A percentile compares a stretch with the other conserved stretches of the same genome.
Conservation (phyloP, 768 basidiomycete genomes). For the Calocybe gangraenosa region DNA sequence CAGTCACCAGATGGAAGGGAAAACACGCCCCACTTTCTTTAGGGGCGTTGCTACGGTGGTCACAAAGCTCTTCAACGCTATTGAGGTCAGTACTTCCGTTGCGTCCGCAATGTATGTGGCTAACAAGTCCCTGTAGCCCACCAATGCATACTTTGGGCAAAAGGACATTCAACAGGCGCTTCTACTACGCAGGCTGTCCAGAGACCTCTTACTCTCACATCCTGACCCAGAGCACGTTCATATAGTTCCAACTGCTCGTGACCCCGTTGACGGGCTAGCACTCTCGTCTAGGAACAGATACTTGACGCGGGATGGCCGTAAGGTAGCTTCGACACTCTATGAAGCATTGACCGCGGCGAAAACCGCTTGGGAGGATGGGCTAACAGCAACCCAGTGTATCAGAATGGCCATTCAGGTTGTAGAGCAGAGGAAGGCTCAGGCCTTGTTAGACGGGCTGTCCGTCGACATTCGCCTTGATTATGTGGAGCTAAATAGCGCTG, state of each 20-base stretch:
- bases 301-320: slow-evolving; percentile 59
- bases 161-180: slow-evolving; percentile 98
- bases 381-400: slow-evolving; percentile 48
- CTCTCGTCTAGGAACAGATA: slow-evolving; percentile 91
- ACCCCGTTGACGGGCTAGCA: slow-evolving; percentile 63
- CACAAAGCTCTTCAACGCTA: slow-evolving; percentile 89
- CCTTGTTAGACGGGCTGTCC: slow-evolving; percentile 26
- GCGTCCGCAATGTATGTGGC: background rate
- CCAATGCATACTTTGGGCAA: slow-evolving; percentile 92
- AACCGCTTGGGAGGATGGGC: slow-evolving; percentile 47
- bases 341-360: slow-evolving; percentile 62
- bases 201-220: slow-evolving; percentile 78
- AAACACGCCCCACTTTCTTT: slow-evolving; percentile 86
- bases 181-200: slow-evolving; percentile 70
- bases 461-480: slow-evolving; percentile 75
- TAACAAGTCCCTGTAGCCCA: slow-evolving; percentile 55
- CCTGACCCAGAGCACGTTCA: slow-evolving; percentile 72
- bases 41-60: slow-evolving; percentile 94
- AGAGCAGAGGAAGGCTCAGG: slow-evolving; percentile 23
- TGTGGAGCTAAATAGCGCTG: slow-evolving; percentile 81
- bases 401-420: slow-evolving; percentile 39
- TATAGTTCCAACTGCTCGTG: slow-evolving; percentile 84
- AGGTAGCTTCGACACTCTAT: slow-evolving; percentile 64
- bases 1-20: slow-evolving; percentile 90
- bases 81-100: slow-evolving; percentile 56